Base-by-base conservation (phyloP, 768 basidiomycete genomes). In the Rubroboletus satanas region DNA sequence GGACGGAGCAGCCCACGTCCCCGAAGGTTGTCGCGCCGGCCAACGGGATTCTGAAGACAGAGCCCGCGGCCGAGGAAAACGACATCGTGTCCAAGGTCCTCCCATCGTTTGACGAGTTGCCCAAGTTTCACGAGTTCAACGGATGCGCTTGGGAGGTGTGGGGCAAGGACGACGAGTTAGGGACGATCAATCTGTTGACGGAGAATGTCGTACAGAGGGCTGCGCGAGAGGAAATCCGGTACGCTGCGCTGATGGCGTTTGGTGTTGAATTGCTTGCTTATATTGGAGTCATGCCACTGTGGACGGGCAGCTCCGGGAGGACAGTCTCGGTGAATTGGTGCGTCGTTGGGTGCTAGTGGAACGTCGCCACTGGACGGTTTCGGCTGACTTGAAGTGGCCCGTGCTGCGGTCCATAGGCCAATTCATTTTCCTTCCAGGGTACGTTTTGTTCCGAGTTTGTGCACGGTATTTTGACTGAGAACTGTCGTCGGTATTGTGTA, bases 71-170 rank as follows among this genome's bases (percentile, higher is more conserved):
- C 12, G 33, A 31, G 33, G 23, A 29, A 5, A 50, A 55, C 7
- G 35, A 28, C 18, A 33, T 76, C 12, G n/a, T n/a, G 9, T 5
- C 38, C 54, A 60, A 77, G 31, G 72, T 71, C 12, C 61, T 75
- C 11, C 76, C 77, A 3, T 67, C 67, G 8, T 78, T 84, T 68
- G 77, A 83, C 74, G 73, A 80, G 72, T 63, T 79, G 62, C 70
- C 77, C 66, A 49, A 55, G 32, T 77, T 76, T 57, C 67, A 75
- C 49, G 65, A 75, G 33, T 71, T 76, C 58, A 63, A 60, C 8
- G 86, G 85, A 10, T 87, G 85, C 52, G 86, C 85, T 3, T 88
- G 86, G 86, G 75, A 74, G 4, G 74, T 87, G 10, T 87, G 84
- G 84, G 85, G 85, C 26, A 68, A 75, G 36, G 78, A 81, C 18